Evolutionary conservation across 208 protist species (phyloP).

Genomic region (Crithidia brevicula): DNA sequence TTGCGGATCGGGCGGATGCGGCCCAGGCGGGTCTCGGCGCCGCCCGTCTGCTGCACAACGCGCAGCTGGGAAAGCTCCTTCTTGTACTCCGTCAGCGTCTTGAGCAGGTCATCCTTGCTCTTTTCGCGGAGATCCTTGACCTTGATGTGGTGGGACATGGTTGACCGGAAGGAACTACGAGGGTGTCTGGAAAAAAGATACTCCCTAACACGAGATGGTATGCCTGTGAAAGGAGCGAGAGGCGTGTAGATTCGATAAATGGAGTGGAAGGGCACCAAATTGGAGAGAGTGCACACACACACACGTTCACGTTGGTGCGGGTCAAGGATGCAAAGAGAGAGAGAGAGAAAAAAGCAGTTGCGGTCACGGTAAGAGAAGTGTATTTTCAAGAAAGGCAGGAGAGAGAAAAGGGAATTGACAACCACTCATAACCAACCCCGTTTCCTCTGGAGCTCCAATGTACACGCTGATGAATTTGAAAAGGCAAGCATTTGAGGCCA

Average conservation of each 20-base stretch:
- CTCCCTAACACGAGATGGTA: conserved; percentile 1
- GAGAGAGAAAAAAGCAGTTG: neutral
- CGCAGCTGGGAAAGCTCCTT: conserved; percentile 97
- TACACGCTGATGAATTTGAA: too few species aligned
- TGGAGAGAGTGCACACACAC: neutral
- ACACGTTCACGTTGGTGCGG: too few species aligned
- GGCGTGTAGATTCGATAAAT: too few species aligned
- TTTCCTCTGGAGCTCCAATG: too few species aligned
- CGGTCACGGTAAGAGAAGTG: neutral
- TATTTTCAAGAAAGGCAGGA: too few species aligned
- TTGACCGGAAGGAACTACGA: conserved; percentile 11
- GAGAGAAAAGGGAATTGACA: too few species aligned
- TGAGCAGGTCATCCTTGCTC: conserved; percentile 96
- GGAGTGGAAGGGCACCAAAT: neutral
- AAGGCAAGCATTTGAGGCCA: too few species aligned
- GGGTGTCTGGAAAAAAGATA: conserved; percentile 13
- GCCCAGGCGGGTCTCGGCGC: conserved; percentile 89
- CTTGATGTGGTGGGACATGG: conserved; percentile 88
- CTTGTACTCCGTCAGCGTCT: conserved; percentile 97
- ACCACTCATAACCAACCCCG: too few species aligned
- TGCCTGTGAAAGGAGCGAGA: neutral
- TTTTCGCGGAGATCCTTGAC: conserved; percentile 94
- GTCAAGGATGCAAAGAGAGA: too few species aligned
- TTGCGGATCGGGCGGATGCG: conserved; percentile 97
- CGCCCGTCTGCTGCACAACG: conserved; percentile 95